These are phyloP conservation scores for Salix exigua DNA, from an alignment of 345 rosid genomes.

Conservation along the genomic window DNA sequence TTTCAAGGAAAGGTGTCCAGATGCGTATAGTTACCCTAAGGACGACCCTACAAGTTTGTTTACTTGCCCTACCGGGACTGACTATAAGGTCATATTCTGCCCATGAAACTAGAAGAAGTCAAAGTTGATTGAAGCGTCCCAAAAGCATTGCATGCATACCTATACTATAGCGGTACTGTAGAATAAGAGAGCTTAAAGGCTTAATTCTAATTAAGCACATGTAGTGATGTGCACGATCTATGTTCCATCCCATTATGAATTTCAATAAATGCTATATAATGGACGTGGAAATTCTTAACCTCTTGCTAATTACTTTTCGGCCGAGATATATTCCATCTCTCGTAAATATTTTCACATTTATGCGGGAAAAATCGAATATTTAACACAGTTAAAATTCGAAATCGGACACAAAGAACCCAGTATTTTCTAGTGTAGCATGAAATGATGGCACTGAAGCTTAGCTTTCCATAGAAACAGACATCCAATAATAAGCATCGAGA, in stretches of 20 bases:
- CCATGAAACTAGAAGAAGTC: slow-evolving; percentile 14
- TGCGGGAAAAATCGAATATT: too few relatives aligned
- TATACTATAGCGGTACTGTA: background rate
- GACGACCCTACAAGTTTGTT: slow-evolving; percentile 38
- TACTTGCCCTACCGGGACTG: slow-evolving; percentile 31
- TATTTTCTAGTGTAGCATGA: too few relatives aligned
- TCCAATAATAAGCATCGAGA: too few relatives aligned
- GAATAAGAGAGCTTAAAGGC: background rate
- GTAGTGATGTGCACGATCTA: background rate
- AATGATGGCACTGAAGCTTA: too few relatives aligned
- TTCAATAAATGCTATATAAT: background rate
- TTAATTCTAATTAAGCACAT: background rate
- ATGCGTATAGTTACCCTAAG: slow-evolving; percentile 53
- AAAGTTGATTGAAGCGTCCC: too few relatives aligned
- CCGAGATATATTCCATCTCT: too few relatives aligned
- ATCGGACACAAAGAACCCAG: too few relatives aligned
- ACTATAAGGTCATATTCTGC: slow-evolving; percentile 35
- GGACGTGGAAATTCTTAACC: too few relatives aligned
- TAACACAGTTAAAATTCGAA: too few relatives aligned
- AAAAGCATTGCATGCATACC: background rate
- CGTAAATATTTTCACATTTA: too few relatives aligned
- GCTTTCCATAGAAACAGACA: too few relatives aligned
- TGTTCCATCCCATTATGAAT: background rate
- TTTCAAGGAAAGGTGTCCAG: slow-evolving; percentile 51
- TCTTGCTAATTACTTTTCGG: too few relatives aligned